phyloP scores from a whole-genome alignment of 2,329 filamentous ascomycete species.

The Parastagonospora avenae region DNA sequence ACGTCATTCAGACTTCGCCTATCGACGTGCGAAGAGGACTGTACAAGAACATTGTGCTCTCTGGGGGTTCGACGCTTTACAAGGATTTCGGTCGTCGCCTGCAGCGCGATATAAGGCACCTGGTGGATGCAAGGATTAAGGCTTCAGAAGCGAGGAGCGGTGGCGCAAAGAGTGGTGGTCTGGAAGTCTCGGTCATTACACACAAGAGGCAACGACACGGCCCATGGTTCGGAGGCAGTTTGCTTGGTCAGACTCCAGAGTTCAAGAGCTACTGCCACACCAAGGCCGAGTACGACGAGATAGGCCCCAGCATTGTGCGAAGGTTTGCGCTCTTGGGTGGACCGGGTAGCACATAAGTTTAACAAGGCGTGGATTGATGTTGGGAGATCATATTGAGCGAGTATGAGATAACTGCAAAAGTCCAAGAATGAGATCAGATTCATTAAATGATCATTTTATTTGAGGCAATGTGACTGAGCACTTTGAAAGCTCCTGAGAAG shows the following conservation, averaged over 20 bases:
- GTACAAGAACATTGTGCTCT: slow-evolving; percentile 99
- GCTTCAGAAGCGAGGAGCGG: slow-evolving; percentile 91
- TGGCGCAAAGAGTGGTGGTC: slow-evolving; percentile 87
- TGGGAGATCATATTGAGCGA: slow-evolving; percentile 22
- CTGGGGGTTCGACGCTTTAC: slow-evolving; percentile 95
- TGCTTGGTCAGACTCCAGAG: slow-evolving; percentile 95
- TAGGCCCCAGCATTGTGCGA: slow-evolving; percentile 92
- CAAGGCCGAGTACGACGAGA: slow-evolving; percentile 78
- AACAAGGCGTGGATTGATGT: slow-evolving; percentile 4
- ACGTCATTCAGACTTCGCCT: slow-evolving; percentile 94
- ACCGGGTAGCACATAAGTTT: slow-evolving; percentile 74
- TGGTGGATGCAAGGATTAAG: slow-evolving; percentile 91
- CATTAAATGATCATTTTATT: neutral
- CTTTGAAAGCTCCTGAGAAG: no score
- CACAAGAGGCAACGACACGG: slow-evolving; percentile 98
- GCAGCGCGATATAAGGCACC: slow-evolving; percentile 94
- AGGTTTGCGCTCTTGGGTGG: slow-evolving; percentile 93
- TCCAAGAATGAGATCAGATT: slow-evolving; percentile 14
- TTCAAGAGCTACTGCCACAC: slow-evolving; percentile 98
- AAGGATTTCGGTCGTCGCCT: slow-evolving; percentile 96
- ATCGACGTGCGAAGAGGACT: slow-evolving; percentile 96
- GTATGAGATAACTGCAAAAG: slow-evolving; percentile 20
- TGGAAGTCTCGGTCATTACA: slow-evolving; percentile 96
- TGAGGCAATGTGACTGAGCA: no score
- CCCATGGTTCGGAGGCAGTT: slow-evolving; percentile 96